Conservation (phyloP, 352 stramenopile species). For the Phytophthora agathidicida region DNA sequence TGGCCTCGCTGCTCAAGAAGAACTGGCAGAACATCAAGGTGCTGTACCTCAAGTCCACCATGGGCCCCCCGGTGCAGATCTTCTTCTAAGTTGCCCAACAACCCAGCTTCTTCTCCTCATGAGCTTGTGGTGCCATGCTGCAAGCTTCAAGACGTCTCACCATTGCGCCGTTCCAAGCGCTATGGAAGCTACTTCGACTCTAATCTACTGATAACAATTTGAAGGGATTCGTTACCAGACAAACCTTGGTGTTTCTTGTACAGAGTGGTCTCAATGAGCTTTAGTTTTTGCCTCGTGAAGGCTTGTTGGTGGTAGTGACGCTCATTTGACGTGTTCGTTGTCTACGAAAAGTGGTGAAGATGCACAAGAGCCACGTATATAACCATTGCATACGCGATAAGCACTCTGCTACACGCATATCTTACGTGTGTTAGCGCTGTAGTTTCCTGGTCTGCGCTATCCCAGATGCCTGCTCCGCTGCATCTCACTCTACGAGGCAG, state of each 20-base stretch:
- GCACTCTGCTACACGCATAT: constrained; percentile 7
- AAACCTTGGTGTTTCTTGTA: too few species aligned
- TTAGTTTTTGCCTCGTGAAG: too few species aligned
- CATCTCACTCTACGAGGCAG: constrained; percentile 12
- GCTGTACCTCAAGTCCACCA: constrained; percentile 99
- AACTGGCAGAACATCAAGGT: constrained; percentile 99
- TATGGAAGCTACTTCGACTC: constrained; percentile 48
- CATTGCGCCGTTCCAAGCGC: constrained; percentile 16
- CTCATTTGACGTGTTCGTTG: too few species aligned
- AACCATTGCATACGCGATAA: constrained; percentile 34
- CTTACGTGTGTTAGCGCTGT: not conserved
- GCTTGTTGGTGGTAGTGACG: too few species aligned
- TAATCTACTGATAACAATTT: constrained; percentile 45
- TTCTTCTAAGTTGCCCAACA: constrained; percentile 98
- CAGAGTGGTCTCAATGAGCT: too few species aligned
- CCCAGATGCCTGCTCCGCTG: constrained; percentile 9
- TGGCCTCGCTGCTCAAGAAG: constrained; percentile 99
- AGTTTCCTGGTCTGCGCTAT: constrained; percentile 15
- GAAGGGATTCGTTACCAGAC: constrained; percentile 48
- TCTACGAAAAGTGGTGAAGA: too few species aligned
- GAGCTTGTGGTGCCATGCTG: not conserved
- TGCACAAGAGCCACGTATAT: constrained; percentile 29
- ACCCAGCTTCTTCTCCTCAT: not conserved
- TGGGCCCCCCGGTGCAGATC: constrained; percentile 98
- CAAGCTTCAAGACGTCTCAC: constrained; percentile 33